Base-by-base conservation (phyloP, 345 rosid genomes). In the Trapa bicornis region DNA sequence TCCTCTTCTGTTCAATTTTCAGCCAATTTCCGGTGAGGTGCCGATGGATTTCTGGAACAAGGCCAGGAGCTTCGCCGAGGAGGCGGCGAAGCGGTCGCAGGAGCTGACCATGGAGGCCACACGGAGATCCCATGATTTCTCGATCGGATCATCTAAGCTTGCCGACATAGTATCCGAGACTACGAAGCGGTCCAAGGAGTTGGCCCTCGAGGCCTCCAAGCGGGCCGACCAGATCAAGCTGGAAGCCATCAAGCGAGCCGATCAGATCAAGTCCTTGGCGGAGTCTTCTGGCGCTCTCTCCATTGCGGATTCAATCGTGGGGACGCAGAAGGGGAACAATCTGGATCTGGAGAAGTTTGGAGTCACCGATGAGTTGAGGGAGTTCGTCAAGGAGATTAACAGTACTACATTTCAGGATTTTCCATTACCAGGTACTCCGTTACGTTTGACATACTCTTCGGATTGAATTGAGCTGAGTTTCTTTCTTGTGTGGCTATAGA, bases 201-300 rank as follows among this genome's bases (percentile, higher is more conserved):
- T 85, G 57, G 86, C 83, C 2, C 77, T 70, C 12, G 84, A 80
- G 84, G 87, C 90, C 16, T 83, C 87, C 29, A 85, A 75, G 71
- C 76, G 81, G 47, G 86, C 89, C 43, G 81, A 79, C 57, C 78
- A 61, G 73, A 79, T 84, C 83, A 79, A 69, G 76, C 74, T 56
- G 12, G 84, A 80, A 68, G 88, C 86, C 54, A 61, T 79, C 58
- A 62, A 79, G 80, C 77, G 75, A 47, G 86, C 89, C 47, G 86
- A 76, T 42, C 84, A 71, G 73, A 78, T 85, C 78, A 83, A 78
- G 77, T 75, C 83, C 33, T 58, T 83, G 14, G 72, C 85, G 62
- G 84, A 76, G 45, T 79, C 74, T 41, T 50, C 78, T 8, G 67
- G 32, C 69, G 65, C 72, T 32, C 65, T 47, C 47, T 43, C 67